Conservation (phyloP, 352 stramenopile species). For the Pythium aphanidermatum region DNA sequence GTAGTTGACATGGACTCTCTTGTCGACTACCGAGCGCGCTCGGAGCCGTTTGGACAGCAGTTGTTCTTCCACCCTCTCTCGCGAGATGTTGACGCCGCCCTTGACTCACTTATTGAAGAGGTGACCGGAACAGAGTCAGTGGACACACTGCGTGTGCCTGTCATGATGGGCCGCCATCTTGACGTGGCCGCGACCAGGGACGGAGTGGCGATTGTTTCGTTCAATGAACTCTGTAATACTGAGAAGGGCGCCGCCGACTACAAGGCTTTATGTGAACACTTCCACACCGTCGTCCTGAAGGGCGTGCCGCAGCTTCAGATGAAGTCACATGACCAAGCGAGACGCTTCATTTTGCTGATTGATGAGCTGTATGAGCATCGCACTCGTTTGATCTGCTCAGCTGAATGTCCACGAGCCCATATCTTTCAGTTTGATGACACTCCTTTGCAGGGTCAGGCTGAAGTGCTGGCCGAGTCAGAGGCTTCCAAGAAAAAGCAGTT, state of each 20-base stretch:
- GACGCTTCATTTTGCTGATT: conserved; percentile 96
- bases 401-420: conserved; percentile 26
- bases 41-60: conserved; percentile 21
- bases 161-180: conserved; percentile 76
- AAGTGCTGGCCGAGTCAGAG: conserved; percentile 28
- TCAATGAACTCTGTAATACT: conserved; percentile 92
- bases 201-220: conserved; percentile 75
- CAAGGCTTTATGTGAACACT: conserved; percentile 88
- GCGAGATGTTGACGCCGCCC: conserved; percentile 15
- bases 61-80: conserved; percentile 59
- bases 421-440: conserved; percentile 73
- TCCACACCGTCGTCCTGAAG: conserved; percentile 89
- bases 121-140: conserved; percentile 23
- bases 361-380: conserved; percentile 96
- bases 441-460: conserved; percentile 17
- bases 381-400: conserved; percentile 51
- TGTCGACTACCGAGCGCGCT: conserved; percentile 68
- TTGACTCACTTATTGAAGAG: conserved; percentile 41
- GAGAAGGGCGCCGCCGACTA: conserved; percentile 95
- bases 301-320: conserved; percentile 84
- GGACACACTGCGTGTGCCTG: conserved; percentile 43
- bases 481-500: conserved; percentile 39
- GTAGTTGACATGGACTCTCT: conserved; percentile 64
- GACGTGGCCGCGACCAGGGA: conserved; percentile 33
- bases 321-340: conserved; percentile 86